Base-by-base conservation (phyloP, 169 alveolate species). In the Cyclospora cayetanensis region DNA sequence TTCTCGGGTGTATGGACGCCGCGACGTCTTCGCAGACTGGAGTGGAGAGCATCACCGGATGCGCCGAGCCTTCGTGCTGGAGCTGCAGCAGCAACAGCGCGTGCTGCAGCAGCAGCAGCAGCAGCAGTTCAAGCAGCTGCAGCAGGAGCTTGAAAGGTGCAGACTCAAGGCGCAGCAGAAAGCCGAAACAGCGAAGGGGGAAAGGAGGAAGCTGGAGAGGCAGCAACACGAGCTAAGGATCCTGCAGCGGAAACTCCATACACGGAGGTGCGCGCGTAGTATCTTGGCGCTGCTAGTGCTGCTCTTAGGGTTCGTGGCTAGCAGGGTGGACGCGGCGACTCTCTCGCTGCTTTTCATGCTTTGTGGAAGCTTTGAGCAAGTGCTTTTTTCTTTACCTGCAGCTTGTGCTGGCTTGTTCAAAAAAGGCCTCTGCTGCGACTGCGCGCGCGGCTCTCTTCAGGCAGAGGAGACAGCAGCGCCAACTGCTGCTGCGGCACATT, bases 71-170 rank as follows among this genome's bases (percentile, higher is more conserved):
- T 70, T 70, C 31, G n/a, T 70, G 60, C 85, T 79, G 37, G 86
- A 87, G 86, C 86, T 87, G 60, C 92, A 87, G 84, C 92, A 87
- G 72, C 91, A 84, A 66, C 92, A 87, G 92, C 82, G 46, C 46
- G 66, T 31, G 74, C 53, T 50, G 76, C 92, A 60, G 74, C 85
- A 50, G 86, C 86, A 25, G 70, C 92, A 20, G 86, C 86, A 41
- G 92, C 92, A 63, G 63, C 82, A 53, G 76, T 53, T 34, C 27
- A 27, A 52, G 34, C 90, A 82, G 79, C 90, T 22, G 79, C 90
- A 60, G 90, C 68, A 41, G 70, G 72, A 79, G 34, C 89, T 41
- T 41, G 43, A 46, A 11, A 35, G 55, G 31, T 42, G 1, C 34
- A 66, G 70, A 22, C 55, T 37, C 41, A n/a, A 37, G 41, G 76